phyloP scores from a whole-genome alignment of 192 early-diverging fungal genomes.

The Funneliformis mosseae region DNA sequence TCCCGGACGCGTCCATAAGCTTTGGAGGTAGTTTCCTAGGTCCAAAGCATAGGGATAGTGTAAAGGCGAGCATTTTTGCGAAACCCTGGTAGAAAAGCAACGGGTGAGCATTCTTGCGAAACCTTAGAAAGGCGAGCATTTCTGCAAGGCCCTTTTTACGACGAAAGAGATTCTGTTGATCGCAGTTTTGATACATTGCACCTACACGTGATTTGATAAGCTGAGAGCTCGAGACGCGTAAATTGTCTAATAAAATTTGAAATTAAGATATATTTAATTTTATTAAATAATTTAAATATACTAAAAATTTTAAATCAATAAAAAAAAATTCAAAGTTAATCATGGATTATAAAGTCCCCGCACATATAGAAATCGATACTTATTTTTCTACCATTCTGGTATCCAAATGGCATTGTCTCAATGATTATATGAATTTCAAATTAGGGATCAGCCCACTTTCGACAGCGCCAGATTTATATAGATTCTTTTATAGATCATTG shows the following conservation, averaged over 20 bases:
- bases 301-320: no score
- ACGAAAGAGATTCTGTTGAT: background rate
- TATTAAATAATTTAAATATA: no score
- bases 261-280: no score
- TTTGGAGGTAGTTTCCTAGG: constrained; percentile 23
- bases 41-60: constrained; percentile 27
- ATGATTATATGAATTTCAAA: constrained; percentile 27
- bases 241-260: constrained; percentile 14
- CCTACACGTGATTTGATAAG: constrained; percentile 6
- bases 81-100: background rate
- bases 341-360: constrained; percentile 24
- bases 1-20: constrained; percentile 23
- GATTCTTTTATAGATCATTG: constrained; percentile 18
- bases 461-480: constrained; percentile 23
- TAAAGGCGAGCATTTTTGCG: constrained; percentile 19
- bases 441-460: constrained; percentile 13
- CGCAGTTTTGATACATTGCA: background rate
- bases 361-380: constrained; percentile 24
- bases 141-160: constrained; percentile 16
- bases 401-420: constrained; percentile 14
- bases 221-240: constrained; percentile 13
- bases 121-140: constrained; percentile 17
- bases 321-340: background rate
- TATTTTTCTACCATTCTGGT: constrained; percentile 20
- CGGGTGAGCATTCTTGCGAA: no score